Conservation (phyloP, 139 green algal species). For the Chlorella sp. region DNA sequence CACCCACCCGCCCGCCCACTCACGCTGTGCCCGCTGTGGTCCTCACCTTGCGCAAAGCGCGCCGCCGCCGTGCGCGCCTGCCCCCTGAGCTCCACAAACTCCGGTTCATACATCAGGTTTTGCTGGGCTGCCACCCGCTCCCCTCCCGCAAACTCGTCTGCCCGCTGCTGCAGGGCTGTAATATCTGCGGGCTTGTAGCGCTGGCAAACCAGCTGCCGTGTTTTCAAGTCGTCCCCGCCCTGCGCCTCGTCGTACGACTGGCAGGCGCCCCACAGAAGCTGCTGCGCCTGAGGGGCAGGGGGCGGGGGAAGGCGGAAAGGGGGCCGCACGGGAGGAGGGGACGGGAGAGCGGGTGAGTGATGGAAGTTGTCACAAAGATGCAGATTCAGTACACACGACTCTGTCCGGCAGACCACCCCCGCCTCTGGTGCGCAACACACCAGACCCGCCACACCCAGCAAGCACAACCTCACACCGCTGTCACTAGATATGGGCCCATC, state of each 20-base stretch:
- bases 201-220: slow-evolving; percentile 40
- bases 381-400: too few relatives aligned
- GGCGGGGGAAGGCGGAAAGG: too few relatives aligned
- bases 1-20: neutral
- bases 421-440: too few relatives aligned
- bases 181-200: slow-evolving; percentile 32
- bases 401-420: too few relatives aligned
- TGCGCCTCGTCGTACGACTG: slow-evolving; percentile 28
- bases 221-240: neutral
- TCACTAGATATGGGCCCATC: too few relatives aligned
- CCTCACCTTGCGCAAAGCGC: slow-evolving; percentile 1
- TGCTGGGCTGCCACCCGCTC: slow-evolving; percentile 20
- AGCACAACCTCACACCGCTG: too few relatives aligned
- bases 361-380: too few relatives aligned
- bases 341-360: too few relatives aligned
- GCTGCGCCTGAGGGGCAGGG: slow-evolving; percentile 13
- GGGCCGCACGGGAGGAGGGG: too few relatives aligned
- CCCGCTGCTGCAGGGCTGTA: slow-evolving; percentile 1
- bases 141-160: slow-evolving; percentile 27
- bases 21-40: neutral
- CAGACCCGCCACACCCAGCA: too few relatives aligned
- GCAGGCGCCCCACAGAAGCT: slow-evolving; percentile 26
- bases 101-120: neutral
- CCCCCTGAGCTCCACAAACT: slow-evolving; percentile 24
- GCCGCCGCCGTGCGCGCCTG: neutral